Evolutionary conservation across 2,329 filamentous ascomycete species (phyloP).

Genomic region (Talaromyces albobiverticillius): DNA sequence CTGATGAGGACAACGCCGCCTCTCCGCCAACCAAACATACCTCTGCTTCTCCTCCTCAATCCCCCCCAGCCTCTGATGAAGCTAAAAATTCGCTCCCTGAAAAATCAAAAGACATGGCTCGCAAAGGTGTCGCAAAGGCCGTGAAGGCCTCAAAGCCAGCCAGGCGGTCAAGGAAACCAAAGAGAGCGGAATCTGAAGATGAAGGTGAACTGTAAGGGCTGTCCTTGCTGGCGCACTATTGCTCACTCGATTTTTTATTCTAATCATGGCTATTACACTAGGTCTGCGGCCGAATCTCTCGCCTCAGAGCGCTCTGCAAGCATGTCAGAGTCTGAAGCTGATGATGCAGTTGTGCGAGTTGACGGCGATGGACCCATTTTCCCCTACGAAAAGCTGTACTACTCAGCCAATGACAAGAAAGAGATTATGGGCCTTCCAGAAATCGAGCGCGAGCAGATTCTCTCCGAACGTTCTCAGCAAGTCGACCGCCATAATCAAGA

Average conservation of each 20-base stretch:
- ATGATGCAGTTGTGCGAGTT: slow-evolving; percentile 49
- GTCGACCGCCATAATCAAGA: slow-evolving; percentile 81
- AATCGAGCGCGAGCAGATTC: slow-evolving; percentile 83
- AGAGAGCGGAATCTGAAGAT: slow-evolving; percentile 64
- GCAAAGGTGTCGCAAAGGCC: slow-evolving; percentile 45
- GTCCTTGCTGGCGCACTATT: slow-evolving; percentile 9
- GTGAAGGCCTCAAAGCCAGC: slow-evolving; percentile 17
- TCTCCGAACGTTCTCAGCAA: slow-evolving; percentile 82
- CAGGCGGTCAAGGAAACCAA: slow-evolving; percentile 44
- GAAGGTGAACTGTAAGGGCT: slow-evolving; percentile 76
- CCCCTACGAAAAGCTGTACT: slow-evolving; percentile 84
- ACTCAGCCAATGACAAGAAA: slow-evolving; percentile 68
- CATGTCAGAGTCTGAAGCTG: slow-evolving; percentile 82
- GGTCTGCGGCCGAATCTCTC: slow-evolving; percentile 66
- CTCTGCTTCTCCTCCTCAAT: slow-evolving; percentile 52
- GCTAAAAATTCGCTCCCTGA: slow-evolving; percentile 41
- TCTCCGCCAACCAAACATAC: slow-evolving; percentile 53
- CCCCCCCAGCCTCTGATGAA: slow-evolving; percentile 49
- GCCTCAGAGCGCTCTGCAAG: slow-evolving; percentile 76
- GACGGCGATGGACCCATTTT: slow-evolving; percentile 57
- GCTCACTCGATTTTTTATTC: background rate
- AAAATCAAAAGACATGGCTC: slow-evolving; percentile 43
- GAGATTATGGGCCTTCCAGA: slow-evolving; percentile 84
- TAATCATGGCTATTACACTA: slow-evolving; percentile 35
- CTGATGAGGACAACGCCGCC: slow-evolving; percentile 52